phyloP scores from a whole-genome alignment of 2,329 filamentous ascomycete genomes.

The Bertia moriformis region DNA sequence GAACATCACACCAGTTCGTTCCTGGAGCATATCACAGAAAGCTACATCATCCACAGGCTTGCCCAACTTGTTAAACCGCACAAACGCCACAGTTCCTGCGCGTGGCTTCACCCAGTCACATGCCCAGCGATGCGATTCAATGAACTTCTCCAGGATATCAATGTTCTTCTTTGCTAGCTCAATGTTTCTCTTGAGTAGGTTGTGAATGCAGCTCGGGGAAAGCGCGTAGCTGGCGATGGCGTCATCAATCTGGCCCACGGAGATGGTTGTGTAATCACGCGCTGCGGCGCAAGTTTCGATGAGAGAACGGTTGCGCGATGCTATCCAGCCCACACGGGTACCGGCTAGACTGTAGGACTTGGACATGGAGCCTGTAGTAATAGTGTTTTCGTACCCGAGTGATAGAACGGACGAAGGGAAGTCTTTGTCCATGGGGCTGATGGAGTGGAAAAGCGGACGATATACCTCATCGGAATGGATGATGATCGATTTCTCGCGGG shows the following conservation, averaged over 20 bases:
- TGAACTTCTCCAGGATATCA: conserved; percentile 49
- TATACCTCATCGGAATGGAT: conserved; percentile 73
- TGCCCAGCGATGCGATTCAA: conserved; percentile 45
- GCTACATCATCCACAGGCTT: conserved; percentile 55
- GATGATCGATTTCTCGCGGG: conserved; percentile 44
- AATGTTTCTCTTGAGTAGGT: conserved; percentile 47
- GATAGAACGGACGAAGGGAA: conserved; percentile 57
- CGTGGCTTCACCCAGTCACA: conserved; percentile 61
- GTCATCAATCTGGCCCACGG: conserved; percentile 72
- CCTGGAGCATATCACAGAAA: conserved; percentile 55
- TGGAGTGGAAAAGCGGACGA: conserved; percentile 63
- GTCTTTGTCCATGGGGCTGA: conserved; percentile 28
- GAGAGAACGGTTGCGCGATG: conserved; percentile 45
- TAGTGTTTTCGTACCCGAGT: conserved; percentile 54
- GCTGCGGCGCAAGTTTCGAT: conserved; percentile 48
- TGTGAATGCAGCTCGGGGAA: conserved; percentile 45
- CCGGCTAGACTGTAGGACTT: conserved; percentile 77
- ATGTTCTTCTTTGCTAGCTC: conserved; percentile 55
- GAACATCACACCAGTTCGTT: conserved; percentile 59
- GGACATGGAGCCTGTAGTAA: conserved; percentile 69
- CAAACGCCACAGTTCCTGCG: conserved; percentile 67
- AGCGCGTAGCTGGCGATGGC: conserved; percentile 64
- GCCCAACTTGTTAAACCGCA: conserved; percentile 50
- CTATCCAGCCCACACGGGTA: conserved; percentile 72
- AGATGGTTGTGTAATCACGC: conserved; percentile 75